These are phyloP conservation scores for Hippophae rhamnoides DNA, from an alignment of 306 rosid genomes.

Conservation along the genomic window DNA sequence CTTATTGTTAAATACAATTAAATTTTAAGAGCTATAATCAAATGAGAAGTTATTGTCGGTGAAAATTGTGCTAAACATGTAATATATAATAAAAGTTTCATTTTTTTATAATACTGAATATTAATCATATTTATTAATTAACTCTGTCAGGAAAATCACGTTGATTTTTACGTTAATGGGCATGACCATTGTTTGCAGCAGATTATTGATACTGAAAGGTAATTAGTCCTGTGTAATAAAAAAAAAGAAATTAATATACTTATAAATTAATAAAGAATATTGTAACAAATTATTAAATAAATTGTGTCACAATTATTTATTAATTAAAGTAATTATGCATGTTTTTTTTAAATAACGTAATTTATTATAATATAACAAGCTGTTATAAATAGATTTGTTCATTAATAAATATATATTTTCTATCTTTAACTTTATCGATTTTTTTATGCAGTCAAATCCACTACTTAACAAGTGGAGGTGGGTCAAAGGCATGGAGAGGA, in stretches of 20 bases:
- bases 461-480: conserved; percentile 70
- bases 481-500: conserved; percentile 74
- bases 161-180: conserved; percentile 64
- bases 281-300: neutral
- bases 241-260: neutral
- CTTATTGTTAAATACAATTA: too few relatives aligned
- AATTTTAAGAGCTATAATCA: too few relatives aligned
- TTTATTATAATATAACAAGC: too few relatives aligned
- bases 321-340: too few relatives aligned
- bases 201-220: conserved; percentile 41
- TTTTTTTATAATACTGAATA: too few relatives aligned
- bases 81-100: neutral
- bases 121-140: neutral
- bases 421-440: neutral
- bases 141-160: conserved; percentile 40
- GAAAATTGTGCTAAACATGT: neutral
- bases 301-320: too few relatives aligned
- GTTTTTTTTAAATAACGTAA: too few relatives aligned
- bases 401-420: too few relatives aligned
- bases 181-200: conserved; percentile 75
- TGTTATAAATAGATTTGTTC: too few relatives aligned
- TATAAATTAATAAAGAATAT: too few relatives aligned
- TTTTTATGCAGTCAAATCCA: conserved; percentile 43
- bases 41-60: neutral
- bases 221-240: neutral